Base-by-base conservation (phyloP, 2,329 filamentous ascomycete genomes). In the Hirsutella rhossiliensis region DNA sequence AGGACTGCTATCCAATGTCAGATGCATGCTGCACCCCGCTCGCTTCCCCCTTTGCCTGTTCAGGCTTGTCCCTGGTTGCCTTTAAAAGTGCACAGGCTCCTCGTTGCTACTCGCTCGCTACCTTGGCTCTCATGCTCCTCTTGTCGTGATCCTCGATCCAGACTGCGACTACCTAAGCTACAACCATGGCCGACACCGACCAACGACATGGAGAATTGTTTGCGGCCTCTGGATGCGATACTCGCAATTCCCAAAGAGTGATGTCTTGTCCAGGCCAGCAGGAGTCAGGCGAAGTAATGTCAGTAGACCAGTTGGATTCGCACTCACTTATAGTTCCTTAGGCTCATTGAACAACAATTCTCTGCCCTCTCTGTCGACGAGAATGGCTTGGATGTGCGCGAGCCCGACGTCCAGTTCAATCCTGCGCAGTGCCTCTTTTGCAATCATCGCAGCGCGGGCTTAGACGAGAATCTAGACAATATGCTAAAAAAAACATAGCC, bases 401-500 rank as follows among this genome's bases (percentile, higher is more conserved):
- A 38, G 17, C 40, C 18, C 17, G 20, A 31, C 17, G 8, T 32
- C 15, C 34, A 27, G 4, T 44, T 67, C 63, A 38, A 45, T 5
- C 51, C 56, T 0, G 51, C 50, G 7, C 50, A 59, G 31, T 72
- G 69, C 45, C 55, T 72, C 4, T 72, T 74, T 50, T 74, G 71
- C 55, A 52, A 55, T 2, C 39, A 50, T 1, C 31, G 29, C 5
- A 62, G 49, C 3, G 11, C 46, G 0, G 52, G 45, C 18, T 59
- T 73, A 7, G 54, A 62, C 1, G 49, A 56, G 2, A 72, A 63
- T 43, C 31, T 71, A 1, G 38, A 44, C 1, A 73, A 77, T 52
- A 76, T 77, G 73, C 62, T 61, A 27, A 62, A 60, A 17, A n/a
- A 45, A 57, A 3, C 73, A 78, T 48, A 62, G 71, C 37, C 57